phyloP scores from a whole-genome alignment of 768 basidiomycete genomes.

The Leccinum subtestaceum region DNA sequence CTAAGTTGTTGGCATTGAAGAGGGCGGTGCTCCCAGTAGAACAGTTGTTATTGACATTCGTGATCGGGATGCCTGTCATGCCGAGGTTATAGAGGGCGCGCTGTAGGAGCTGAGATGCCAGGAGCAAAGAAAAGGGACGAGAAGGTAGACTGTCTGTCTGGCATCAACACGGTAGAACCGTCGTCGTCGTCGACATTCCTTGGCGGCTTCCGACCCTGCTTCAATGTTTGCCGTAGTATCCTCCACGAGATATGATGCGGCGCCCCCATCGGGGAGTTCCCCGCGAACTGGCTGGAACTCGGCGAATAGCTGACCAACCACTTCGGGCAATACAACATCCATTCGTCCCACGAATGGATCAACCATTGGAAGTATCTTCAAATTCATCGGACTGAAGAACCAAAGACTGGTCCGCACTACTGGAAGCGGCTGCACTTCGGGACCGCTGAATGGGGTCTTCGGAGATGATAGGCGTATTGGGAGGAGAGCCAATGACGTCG shows the following conservation, averaged over 20 bases:
- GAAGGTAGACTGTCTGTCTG: slow-evolving; percentile 23
- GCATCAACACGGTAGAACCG: slow-evolving; percentile 6
- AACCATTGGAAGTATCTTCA: slow-evolving; percentile 3
- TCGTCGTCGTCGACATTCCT: slow-evolving; percentile 4
- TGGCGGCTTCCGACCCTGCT: slow-evolving; percentile 5
- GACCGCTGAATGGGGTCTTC: not conserved
- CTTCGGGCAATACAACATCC: slow-evolving; percentile 1
- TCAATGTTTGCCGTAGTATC: slow-evolving; percentile 1
- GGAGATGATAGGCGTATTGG: not conserved
- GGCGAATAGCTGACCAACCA: not conserved
- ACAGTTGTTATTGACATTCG: slow-evolving; percentile 88
- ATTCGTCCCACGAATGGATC: not conserved
- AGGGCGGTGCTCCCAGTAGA: slow-evolving; percentile 80
- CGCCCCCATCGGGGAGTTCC: not conserved
- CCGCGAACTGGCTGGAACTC: not conserved
- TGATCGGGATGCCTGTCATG: slow-evolving; percentile 78
- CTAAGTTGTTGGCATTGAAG: slow-evolving; percentile 66
- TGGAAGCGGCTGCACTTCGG: not conserved
- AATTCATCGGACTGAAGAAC: not conserved
- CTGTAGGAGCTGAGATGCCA: slow-evolving; percentile 31
- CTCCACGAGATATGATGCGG: slow-evolving; percentile 12
- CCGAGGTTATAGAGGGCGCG: slow-evolving; percentile 81
- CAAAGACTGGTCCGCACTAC: not conserved
- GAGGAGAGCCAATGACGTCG: slow-evolving; percentile 55
- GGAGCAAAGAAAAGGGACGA: slow-evolving; percentile 3